These are phyloP conservation scores for Saturnispora gosingensis DNA, from an alignment of 805 yeast species.

Conservation along the genomic window DNA sequence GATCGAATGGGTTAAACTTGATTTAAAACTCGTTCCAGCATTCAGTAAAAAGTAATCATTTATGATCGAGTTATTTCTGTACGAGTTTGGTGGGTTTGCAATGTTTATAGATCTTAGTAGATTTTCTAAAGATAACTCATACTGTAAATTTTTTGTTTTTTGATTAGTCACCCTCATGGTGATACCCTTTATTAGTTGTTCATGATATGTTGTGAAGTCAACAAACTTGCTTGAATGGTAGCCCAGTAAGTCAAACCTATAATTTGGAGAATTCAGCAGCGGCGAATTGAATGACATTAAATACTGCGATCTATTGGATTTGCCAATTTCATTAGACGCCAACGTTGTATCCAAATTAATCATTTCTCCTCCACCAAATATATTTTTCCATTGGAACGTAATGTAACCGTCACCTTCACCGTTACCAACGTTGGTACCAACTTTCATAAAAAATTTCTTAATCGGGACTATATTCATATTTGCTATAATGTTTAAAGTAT, in stretches of 20 bases:
- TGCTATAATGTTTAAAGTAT: conserved; percentile 20
- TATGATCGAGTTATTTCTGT: conserved; percentile 24
- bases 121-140: conserved; percentile 40
- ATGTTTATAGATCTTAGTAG: conserved; percentile 33
- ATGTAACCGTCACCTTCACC: conserved; percentile 95
- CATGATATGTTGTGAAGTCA: conserved; percentile 40
- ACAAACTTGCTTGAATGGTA: conserved; percentile 37
- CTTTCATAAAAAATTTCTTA: conserved; percentile 69
- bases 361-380: conserved; percentile 50
- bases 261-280: conserved; percentile 32
- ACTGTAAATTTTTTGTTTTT: conserved; percentile 27
- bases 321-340: conserved; percentile 37
- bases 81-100: conserved; percentile 15
- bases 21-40: conserved; percentile 39
- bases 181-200: conserved; percentile 35
- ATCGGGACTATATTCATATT: conserved; percentile 38
- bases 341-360: conserved; percentile 37
- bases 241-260: conserved; percentile 30
- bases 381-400: conserved; percentile 53
- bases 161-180: conserved; percentile 33
- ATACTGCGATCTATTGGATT: conserved; percentile 39
- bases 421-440: conserved; percentile 94
- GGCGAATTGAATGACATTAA: conserved; percentile 41
- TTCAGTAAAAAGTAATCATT: conserved; percentile 29
- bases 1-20: conserved; percentile 32